Evolutionary conservation across 108 stramenopile genomes (phyloP).

Genomic region (Stephanodiscus minutulus): DNA sequence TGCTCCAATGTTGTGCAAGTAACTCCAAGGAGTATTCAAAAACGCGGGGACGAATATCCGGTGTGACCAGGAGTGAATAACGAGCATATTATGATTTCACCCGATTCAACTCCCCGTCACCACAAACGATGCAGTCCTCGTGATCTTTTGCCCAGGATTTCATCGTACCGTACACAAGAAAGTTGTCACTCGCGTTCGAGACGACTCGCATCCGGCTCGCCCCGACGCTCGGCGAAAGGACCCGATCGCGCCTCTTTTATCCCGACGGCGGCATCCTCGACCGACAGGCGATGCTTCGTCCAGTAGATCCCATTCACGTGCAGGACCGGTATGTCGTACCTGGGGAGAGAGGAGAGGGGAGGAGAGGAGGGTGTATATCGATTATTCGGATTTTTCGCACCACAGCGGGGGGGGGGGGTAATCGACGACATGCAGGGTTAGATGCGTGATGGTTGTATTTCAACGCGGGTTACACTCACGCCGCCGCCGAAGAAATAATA

Average conservation of each 20-base stretch:
- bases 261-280: slow-evolving; percentile 60
- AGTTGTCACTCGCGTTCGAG: slow-evolving; percentile 46
- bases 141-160: too few relatives aligned
- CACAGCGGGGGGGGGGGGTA: neutral
- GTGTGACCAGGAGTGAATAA: too few relatives aligned
- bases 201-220: slow-evolving; percentile 76
- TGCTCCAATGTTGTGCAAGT: too few relatives aligned
- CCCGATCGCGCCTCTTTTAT: slow-evolving; percentile 52
- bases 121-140: too few relatives aligned
- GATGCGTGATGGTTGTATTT: neutral
- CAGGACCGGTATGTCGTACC: slow-evolving; percentile 85
- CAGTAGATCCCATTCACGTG: slow-evolving; percentile 77
- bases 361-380: too few relatives aligned
- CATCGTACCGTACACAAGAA: too few relatives aligned
- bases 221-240: slow-evolving; percentile 49
- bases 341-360: too few relatives aligned
- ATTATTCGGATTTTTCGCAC: neutral
- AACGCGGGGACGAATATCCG: too few relatives aligned
- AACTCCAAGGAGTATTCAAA: too few relatives aligned
- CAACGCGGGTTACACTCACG: too few relatives aligned
- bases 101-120: too few relatives aligned
- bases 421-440: neutral
- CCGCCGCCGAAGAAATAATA: neutral
- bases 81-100: too few relatives aligned
- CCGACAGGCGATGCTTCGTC: slow-evolving; percentile 73